Conservation (phyloP, 2,329 filamentous ascomycete genomes). For the Phymatotrichopsis omnivora region DNA sequence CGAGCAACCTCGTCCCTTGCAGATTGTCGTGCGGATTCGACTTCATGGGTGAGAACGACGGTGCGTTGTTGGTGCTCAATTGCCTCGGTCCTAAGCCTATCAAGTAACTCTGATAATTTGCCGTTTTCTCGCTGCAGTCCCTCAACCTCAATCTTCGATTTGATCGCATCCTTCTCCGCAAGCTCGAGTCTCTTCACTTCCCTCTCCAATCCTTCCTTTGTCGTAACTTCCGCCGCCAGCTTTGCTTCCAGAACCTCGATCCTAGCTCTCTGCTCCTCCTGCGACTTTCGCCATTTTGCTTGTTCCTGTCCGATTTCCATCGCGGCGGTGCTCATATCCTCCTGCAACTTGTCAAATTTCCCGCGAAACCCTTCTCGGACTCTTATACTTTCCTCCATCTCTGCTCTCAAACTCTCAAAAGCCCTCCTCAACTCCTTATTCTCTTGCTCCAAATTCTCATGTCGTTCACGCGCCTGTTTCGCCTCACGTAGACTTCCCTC, state of each 20-base stretch:
- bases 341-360: conserved; percentile 76
- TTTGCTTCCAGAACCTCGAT: conserved; percentile 70
- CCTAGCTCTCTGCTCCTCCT: conserved; percentile 66
- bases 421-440: conserved; percentile 66
- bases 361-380: conserved; percentile 72
- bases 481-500: conserved; percentile 54
- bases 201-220: conserved; percentile 54
- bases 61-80: conserved; percentile 26
- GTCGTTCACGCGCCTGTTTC: conserved; percentile 48
- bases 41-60: conserved; percentile 17
- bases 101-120: conserved; percentile 42
- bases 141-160: conserved; percentile 30
- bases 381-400: conserved; percentile 76
- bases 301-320: conserved; percentile 76
- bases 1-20: conserved; percentile 72
- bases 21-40: conserved; percentile 71
- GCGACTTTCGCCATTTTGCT: conserved; percentile 64
- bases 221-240: conserved; percentile 63
- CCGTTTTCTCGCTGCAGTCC: conserved; percentile 25
- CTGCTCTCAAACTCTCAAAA: conserved; percentile 61
- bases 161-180: conserved; percentile 53
- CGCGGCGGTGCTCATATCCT: conserved; percentile 72
- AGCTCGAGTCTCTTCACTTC: conserved; percentile 56
- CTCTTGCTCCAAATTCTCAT: conserved; percentile 46
- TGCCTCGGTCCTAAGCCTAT: conserved; percentile 39